These are phyloP conservation scores for Petasospora fabianii DNA, from an alignment of 1,139 yeast genomes.

Conservation along the genomic window DNA sequence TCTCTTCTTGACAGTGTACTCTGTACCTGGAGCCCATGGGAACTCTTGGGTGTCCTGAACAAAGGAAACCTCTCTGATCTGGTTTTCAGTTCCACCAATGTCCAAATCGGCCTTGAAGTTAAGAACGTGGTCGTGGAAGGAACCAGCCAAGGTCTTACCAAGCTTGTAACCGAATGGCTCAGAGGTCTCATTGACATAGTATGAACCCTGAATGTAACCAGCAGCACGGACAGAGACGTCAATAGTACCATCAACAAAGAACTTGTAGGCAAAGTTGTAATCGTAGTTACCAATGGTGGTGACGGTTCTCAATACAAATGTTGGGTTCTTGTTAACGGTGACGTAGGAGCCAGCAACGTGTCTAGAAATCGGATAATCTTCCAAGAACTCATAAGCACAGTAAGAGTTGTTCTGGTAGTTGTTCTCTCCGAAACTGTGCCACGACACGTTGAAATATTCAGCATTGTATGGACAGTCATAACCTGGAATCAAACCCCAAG, in stretches of 20 bases:
- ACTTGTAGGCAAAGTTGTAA: constrained; percentile 27
- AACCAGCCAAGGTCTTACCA: constrained; percentile 24
- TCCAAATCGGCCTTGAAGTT: constrained; percentile 28
- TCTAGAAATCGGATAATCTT: constrained; percentile 26
- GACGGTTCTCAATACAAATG: constrained; percentile 24
- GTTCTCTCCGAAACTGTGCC: constrained; percentile 24
- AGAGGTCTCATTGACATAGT: constrained; percentile 22
- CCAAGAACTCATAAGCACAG: constrained; percentile 26
- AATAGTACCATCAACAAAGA: constrained; percentile 26
- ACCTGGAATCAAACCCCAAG: constrained; percentile 27
- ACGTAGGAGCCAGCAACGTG: constrained; percentile 23
- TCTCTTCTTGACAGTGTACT: constrained; percentile 17
- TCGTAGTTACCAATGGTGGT: constrained; percentile 29
- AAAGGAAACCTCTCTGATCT: constrained; percentile 17
- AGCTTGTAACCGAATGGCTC: constrained; percentile 23
- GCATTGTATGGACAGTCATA: constrained; percentile 29
- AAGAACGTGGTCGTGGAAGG: constrained; percentile 28
- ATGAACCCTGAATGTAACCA: constrained; percentile 28
- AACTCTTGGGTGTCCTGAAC: constrained; percentile 17
- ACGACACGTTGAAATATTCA: constrained; percentile 25
- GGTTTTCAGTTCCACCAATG: constrained; percentile 25
- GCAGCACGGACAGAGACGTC: constrained; percentile 28
- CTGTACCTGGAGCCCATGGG: constrained; percentile 27
- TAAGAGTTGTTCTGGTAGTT: constrained; percentile 25
- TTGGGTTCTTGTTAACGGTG: constrained; percentile 23